A percentile compares a stretch with the other conserved stretches of the same genome.
Conservation (phyloP, 2,329 filamentous ascomycete species). For the Talaromyces sp. region DNA sequence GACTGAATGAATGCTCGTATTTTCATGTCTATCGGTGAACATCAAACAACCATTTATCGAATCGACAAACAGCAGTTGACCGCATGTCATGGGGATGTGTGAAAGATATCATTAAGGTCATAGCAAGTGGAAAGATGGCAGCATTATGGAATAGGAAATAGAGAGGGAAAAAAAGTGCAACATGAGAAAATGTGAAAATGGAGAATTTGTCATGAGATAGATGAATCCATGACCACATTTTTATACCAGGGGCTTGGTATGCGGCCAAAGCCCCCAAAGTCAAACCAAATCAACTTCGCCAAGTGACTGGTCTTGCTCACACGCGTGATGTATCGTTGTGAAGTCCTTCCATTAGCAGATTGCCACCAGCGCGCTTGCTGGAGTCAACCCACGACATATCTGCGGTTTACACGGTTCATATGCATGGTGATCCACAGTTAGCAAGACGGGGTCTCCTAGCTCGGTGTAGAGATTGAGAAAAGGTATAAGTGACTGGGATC, state of each 20-base stretch:
- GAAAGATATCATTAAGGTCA: conserved; percentile 2
- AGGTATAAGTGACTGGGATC: neutral
- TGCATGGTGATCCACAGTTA: neutral
- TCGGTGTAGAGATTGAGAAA: neutral
- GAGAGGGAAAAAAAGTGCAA: neutral
- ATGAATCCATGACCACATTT: neutral
- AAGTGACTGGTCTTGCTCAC: neutral
- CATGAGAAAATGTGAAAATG: neutral
- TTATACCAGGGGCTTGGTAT: neutral
- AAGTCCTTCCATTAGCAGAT: neutral
- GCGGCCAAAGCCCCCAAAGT: neutral
- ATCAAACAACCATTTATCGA: neutral
- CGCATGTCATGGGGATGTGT: neutral
- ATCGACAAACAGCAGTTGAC: neutral
- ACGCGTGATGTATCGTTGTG: neutral
- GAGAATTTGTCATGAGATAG: neutral
- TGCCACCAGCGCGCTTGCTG: neutral
- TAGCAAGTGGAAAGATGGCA: neutral
- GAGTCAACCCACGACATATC: neutral
- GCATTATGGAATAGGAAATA: neutral
- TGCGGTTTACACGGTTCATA: neutral
- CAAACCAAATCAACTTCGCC: neutral
- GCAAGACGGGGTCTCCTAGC: neutral
- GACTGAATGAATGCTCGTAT: conserved; percentile 1
- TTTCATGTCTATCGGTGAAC: neutral